phyloP scores from a whole-genome alignment of 805 yeast species.

The Yarrowia divulgata region DNA sequence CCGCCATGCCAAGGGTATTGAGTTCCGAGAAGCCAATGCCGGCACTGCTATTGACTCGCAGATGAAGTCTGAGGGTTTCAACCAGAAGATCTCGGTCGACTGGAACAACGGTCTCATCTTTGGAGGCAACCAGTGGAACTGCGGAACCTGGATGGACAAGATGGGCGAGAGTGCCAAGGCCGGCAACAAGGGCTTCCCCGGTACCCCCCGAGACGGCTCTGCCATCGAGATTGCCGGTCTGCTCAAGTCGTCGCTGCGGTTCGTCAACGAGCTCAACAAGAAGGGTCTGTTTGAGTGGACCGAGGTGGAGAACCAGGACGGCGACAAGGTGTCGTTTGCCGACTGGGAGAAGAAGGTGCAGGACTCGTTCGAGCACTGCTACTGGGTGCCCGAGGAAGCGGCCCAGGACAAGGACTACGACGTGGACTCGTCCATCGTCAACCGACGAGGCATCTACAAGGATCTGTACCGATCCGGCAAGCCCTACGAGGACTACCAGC shows the following conservation, averaged over 20 bases:
- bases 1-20: slow-evolving; percentile 90
- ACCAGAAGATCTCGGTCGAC: slow-evolving; percentile 79
- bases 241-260: slow-evolving; percentile 81
- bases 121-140: slow-evolving; percentile 91
- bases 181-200: slow-evolving; percentile 88
- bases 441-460: slow-evolving; percentile 93
- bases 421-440: slow-evolving; percentile 69
- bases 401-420: slow-evolving; percentile 66
- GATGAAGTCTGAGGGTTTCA: slow-evolving; percentile 91
- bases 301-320: slow-evolving; percentile 66
- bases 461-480: slow-evolving; percentile 83
- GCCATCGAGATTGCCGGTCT: slow-evolving; percentile 92
- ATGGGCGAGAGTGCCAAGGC: slow-evolving; percentile 95
- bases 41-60: slow-evolving; percentile 88
- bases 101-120: slow-evolving; percentile 87
- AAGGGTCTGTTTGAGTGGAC: slow-evolving; percentile 64
- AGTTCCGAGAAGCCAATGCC: slow-evolving; percentile 93
- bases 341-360: slow-evolving; percentile 78
- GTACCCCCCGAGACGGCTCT: slow-evolving; percentile 98
- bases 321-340: slow-evolving; percentile 60
- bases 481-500: slow-evolving; percentile 90
- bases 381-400: slow-evolving; percentile 73
- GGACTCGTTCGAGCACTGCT: slow-evolving; percentile 78
- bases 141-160: slow-evolving; percentile 99
- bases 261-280: slow-evolving; percentile 66